Evolutionary conservation across 1,284 basidiomycete species (phyloP).

Genomic region (Microstroma glucosiphilum): DNA sequence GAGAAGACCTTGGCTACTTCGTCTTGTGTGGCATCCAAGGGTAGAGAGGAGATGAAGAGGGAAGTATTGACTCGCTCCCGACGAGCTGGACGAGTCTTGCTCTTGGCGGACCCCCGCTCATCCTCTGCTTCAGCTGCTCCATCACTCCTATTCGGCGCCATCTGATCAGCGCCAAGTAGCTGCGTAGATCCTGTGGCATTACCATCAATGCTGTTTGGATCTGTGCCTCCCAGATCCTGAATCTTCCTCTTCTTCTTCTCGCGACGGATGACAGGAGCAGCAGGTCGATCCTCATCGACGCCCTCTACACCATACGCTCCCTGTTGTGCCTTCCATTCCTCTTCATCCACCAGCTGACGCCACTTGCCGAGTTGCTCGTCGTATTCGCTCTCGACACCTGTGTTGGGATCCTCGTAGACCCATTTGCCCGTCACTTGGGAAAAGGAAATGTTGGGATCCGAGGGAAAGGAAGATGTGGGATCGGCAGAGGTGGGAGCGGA

Average conservation of each 20-base stretch:
- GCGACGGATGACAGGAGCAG: slow-evolving; percentile 14
- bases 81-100: slow-evolving; percentile 12
- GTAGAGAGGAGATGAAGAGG: slow-evolving; percentile 81
- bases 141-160: too few species aligned
- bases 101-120: slow-evolving; percentile 10
- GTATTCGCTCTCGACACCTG: not conserved
- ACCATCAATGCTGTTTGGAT: slow-evolving; percentile 23
- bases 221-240: slow-evolving; percentile 14
- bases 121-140: not conserved
- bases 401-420: slow-evolving; percentile 63
- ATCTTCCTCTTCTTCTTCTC: slow-evolving; percentile 22
- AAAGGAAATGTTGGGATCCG: slow-evolving; percentile 56
- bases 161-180: not conserved
- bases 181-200: slow-evolving; percentile 13
- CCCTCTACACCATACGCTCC: slow-evolving; percentile 82
- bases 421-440: slow-evolving; percentile 71
- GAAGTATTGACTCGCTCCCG: slow-evolving; percentile 58
- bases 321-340: slow-evolving; percentile 75
- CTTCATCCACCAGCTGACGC: slow-evolving; percentile 61
- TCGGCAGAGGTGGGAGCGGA: not conserved
- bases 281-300: slow-evolving; percentile 53
- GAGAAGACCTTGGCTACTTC: slow-evolving; percentile 77
- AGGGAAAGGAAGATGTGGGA: not conserved
- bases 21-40: slow-evolving; percentile 66
- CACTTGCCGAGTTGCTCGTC: slow-evolving; percentile 61